Evolutionary conservation across 2,329 filamentous ascomycete species (phyloP), one percentile per base, ranked within the genome.

Genomic region (Sarocladium brachiariae): DNA sequence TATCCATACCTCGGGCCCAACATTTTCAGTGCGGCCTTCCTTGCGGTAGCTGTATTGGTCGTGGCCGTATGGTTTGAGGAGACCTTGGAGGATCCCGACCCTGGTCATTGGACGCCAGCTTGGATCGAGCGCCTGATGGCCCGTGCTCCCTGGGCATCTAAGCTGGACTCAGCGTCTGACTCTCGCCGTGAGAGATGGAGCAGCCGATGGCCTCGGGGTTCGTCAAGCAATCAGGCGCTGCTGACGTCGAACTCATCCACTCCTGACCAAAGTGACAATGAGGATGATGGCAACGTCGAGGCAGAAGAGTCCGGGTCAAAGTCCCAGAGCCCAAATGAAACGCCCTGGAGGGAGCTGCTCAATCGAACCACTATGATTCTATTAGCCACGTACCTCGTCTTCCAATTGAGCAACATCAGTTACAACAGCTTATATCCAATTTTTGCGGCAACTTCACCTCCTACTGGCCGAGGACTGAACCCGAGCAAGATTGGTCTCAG

Each of bases 341-440:
- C 71, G 71, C 52, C 66, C 1, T 75, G 75, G 68, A 70, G 65
- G n/a, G 71, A 77, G 38, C 61, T 96, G 2, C 75, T 92, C 48
- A 95, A 88, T 60, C 78, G 83, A 52, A 90, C 93, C 53, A 96
- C 90, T 0, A 65, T 96, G 11, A 72, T 95, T 2, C 77, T 99
- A 0, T 78, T 99, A 5, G 65, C 81, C 49, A 95, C 91, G 0
- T 97, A 96, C 62, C 80, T 96, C 38, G 85, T 97, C 47, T 99
- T 97, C 63, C 91, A 96, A 61, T 76, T 99, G 4, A 84, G 87
- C 54, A 97, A 97, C 65, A 89, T 96, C 57, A 90, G 89, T 3
- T 99, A 91, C 76, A 96, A 96, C 68, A 92, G 89, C 16, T 74
- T 99, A 0, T 99, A 95, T 60, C 93, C 93, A 1, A 92, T 97